Conservation (phyloP, 2,329 filamentous ascomycete genomes). For the Metarhizium album region DNA sequence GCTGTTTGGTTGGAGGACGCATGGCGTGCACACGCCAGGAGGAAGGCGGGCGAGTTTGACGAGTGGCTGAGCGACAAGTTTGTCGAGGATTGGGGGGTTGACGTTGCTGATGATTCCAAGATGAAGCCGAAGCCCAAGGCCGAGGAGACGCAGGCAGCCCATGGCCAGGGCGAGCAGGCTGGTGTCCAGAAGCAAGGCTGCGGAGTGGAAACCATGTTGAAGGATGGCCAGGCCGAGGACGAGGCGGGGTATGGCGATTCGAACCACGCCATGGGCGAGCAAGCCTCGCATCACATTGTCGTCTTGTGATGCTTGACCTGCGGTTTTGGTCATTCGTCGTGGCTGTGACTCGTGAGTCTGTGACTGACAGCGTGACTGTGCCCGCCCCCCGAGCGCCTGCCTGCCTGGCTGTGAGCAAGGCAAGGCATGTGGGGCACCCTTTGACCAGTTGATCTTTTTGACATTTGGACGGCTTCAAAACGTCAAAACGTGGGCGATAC, state of each 20-base stretch:
- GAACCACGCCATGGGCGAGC: not conserved
- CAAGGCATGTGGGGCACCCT: not conserved
- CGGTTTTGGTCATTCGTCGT: not conserved
- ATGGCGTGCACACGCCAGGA: slow-evolving; percentile 38
- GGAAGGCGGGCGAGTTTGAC: slow-evolving; percentile 39
- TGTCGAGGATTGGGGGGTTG: slow-evolving; percentile 35
- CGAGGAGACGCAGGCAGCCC: not conserved
- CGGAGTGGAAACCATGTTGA: not conserved
- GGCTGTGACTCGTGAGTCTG: too few species aligned
- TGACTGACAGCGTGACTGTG: too few species aligned
- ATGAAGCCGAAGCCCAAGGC: not conserved
- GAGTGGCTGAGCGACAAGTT: slow-evolving; percentile 34
- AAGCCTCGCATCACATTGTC: not conserved
- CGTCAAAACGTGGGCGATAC: not conserved
- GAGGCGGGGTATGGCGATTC: not conserved
- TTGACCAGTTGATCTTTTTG: not conserved
- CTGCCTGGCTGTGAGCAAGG: too few species aligned
- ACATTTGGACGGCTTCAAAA: not conserved
- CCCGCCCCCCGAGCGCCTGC: too few species aligned
- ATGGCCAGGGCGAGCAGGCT: not conserved
- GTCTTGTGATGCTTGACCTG: not conserved
- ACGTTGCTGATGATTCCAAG: slow-evolving; percentile 25
- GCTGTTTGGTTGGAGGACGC: slow-evolving; percentile 41
- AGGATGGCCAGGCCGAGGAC: not conserved
- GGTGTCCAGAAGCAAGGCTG: not conserved